phyloP scores from a whole-genome alignment of 495 filamentous ascomycete genomes.

The Chaetomidium leptoderma region DNA sequence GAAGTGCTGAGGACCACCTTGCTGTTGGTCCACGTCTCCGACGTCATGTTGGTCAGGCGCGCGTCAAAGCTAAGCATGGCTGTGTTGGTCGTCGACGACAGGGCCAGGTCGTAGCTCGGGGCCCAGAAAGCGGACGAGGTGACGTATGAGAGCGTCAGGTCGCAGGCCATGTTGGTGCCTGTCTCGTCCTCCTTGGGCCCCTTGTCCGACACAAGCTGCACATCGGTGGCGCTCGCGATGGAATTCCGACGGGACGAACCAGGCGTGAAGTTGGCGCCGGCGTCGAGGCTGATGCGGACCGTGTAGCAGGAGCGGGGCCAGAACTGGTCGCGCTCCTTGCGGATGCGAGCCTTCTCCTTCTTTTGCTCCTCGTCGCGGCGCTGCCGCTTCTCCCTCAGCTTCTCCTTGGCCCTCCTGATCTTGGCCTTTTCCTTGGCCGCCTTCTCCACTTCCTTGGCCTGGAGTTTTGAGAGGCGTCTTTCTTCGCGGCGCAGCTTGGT shows the following conservation, averaged over 20 bases:
- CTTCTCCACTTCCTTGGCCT: conserved; percentile 28
- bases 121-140: conserved; percentile 59
- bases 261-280: conserved; percentile 46
- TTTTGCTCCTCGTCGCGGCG: conserved; percentile 40
- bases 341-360: conserved; percentile 49
- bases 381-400: conserved; percentile 37
- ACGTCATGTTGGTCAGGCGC: conserved; percentile 59
- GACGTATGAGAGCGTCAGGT: conserved; percentile 59
- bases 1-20: conserved; percentile 64
- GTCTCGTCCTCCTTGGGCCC: conserved; percentile 16
- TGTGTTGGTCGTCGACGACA: conserved; percentile 53
- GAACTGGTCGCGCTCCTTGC: conserved; percentile 50
- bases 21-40: conserved; percentile 64
- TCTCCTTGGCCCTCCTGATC: conserved; percentile 35
- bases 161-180: conserved; percentile 38
- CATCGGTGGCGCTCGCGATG: conserved; percentile 40
- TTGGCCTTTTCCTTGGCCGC: conserved; percentile 40
- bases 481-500: conserved; percentile 33
- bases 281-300: conserved; percentile 56
- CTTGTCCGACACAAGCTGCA: conserved; percentile 29
- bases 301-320: conserved; percentile 56
- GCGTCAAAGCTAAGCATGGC: conserved; percentile 60
- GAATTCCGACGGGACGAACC: conserved; percentile 54
- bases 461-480: conserved; percentile 23
- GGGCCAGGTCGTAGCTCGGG: conserved; percentile 61